Percentiles rank a stretch among this genome's conserved stretches.
Conservation (phyloP, 768 basidiomycete species). For the Neoboletus brunneissimus region DNA sequence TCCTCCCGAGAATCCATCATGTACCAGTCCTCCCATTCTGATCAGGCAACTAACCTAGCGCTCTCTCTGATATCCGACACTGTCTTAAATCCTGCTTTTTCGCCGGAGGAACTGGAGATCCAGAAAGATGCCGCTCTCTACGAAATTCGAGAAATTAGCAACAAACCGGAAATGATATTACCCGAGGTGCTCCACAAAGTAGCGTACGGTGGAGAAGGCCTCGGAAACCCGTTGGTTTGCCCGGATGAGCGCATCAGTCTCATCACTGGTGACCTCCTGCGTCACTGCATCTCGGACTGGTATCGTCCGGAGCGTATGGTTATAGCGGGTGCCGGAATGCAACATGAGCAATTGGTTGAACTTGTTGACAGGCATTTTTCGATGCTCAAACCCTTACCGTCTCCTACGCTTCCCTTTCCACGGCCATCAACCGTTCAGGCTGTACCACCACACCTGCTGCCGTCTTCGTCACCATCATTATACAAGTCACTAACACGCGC, state of each 20-base stretch:
- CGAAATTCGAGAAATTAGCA: slow-evolving; percentile 82
- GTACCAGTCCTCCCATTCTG: slow-evolving; percentile 97
- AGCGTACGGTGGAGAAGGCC: slow-evolving; percentile 71
- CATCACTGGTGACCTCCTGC: slow-evolving; percentile 62
- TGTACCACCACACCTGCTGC: slow-evolving; percentile 57
- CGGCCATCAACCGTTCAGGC: slow-evolving; percentile 32
- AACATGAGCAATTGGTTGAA: slow-evolving; percentile 84
- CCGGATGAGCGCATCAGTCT: slow-evolving; percentile 75
- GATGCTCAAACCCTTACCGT: slow-evolving; percentile 45
- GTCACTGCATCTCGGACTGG: slow-evolving; percentile 71
- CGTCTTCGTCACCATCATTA: slow-evolving; percentile 49
- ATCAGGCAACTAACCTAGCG: slow-evolving; percentile 75
- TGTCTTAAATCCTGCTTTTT: slow-evolving; percentile 72
- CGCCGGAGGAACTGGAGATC: slow-evolving; percentile 72
- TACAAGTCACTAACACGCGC: slow-evolving; percentile 73
- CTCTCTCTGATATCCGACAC: slow-evolving; percentile 91
- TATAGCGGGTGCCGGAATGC: slow-evolving; percentile 90
- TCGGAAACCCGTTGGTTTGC: slow-evolving; percentile 91
- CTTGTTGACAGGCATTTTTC: slow-evolving; percentile 84
- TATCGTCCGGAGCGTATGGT: slow-evolving; percentile 95
- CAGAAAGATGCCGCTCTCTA: slow-evolving; percentile 88
- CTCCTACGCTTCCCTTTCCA: slow-evolving; percentile 23
- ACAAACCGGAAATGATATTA: slow-evolving; percentile 90
- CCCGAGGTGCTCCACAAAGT: slow-evolving; percentile 88
- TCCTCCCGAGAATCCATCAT: slow-evolving; percentile 92